Evolutionary conservation across 345 rosid genomes (phyloP).

Genomic region (Clausena lansium): DNA sequence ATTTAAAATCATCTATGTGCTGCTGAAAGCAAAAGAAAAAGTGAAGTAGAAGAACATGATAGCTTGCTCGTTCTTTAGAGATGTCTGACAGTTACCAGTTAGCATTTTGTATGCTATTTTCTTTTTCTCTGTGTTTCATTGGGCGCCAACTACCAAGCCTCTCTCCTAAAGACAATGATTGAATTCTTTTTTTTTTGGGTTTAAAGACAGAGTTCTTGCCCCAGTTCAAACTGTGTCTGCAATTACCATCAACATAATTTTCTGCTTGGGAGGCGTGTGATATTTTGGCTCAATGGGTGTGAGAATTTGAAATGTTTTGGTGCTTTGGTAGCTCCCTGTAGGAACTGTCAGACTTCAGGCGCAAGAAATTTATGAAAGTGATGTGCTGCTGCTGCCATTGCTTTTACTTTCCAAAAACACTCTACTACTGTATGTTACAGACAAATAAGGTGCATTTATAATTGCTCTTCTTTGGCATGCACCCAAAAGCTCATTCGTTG

Average conservation of each 20-base stretch:
- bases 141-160: not conserved
- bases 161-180: not conserved
- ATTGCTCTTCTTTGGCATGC: not conserved
- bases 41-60: not conserved
- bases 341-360: slow-evolving; percentile 8
- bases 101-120: slow-evolving; percentile 4
- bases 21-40: not conserved
- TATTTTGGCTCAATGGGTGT: not conserved
- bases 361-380: slow-evolving; percentile 21
- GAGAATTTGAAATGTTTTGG: not conserved
- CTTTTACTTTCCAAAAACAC: not conserved
- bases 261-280: not conserved
- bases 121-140: not conserved
- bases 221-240: not conserved
- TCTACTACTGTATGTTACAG: not conserved
- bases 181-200: not conserved
- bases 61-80: slow-evolving; percentile 8
- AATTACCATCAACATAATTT: not conserved
- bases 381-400: not conserved
- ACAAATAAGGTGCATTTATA: not conserved
- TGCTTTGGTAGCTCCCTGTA: not conserved
- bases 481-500: too few relatives aligned
- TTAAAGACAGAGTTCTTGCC: not conserved
- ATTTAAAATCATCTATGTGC: not conserved
- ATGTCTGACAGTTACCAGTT: slow-evolving; percentile 12